phyloP scores from a whole-genome alignment of 345 rosid species.

The Lumnitzera racemosa region DNA sequence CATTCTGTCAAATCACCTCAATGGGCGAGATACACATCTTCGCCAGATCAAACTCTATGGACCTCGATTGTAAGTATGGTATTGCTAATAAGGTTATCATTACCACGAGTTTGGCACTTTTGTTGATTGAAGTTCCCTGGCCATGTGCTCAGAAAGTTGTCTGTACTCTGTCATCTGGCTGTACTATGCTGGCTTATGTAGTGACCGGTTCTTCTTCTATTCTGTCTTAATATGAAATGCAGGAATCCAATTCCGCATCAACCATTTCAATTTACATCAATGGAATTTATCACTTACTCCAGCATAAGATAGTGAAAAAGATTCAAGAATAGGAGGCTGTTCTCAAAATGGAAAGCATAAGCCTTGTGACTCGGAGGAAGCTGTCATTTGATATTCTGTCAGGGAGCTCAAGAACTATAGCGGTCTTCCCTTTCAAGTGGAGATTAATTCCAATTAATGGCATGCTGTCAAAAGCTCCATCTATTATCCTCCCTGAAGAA shows the following conservation, averaged over 20 bases:
- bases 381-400: too few species aligned
- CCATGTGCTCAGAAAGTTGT: not conserved
- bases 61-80: constrained; percentile 51
- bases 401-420: too few species aligned
- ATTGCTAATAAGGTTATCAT: not conserved
- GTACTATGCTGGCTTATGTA: not conserved
- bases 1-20: constrained; percentile 73
- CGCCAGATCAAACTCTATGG: constrained; percentile 93
- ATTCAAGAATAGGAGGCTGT: not conserved
- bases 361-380: not conserved
- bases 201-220: not conserved
- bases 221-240: constrained; percentile 7
- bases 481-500: too few species aligned
- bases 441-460: too few species aligned
- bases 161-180: not conserved
- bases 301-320: constrained; percentile 43
- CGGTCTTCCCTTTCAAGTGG: too few species aligned
- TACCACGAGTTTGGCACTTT: too few species aligned
- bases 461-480: too few species aligned
- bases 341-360: not conserved
- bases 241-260: constrained; percentile 87
- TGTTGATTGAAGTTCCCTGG: not conserved
- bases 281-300: constrained; percentile 70
- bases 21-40: constrained; percentile 82
- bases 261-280: constrained; percentile 78